Evolutionary conservation across 495 filamentous ascomycete species (phyloP).

Genomic region (Beverwykella pulmonaria): DNA sequence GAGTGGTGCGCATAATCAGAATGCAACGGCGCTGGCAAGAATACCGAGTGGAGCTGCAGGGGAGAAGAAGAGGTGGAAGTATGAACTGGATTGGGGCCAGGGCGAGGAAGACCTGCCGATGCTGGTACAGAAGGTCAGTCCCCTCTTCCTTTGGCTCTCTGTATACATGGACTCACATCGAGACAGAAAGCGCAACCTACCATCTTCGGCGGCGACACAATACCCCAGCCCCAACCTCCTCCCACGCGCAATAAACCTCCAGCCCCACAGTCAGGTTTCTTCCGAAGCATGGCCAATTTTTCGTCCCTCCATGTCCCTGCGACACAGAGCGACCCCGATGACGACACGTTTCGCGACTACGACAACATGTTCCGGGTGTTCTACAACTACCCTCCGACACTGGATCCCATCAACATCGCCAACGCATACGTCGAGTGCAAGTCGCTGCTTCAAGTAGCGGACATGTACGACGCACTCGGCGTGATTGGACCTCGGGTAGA

Average conservation of each 20-base stretch:
- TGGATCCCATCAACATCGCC: slow-evolving; percentile 84
- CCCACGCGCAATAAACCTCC: slow-evolving; percentile 58
- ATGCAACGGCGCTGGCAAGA: slow-evolving; percentile 39
- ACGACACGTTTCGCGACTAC: slow-evolving; percentile 81
- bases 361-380: slow-evolving; percentile 91
- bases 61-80: slow-evolving; percentile 72
- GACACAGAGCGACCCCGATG: slow-evolving; percentile 54
- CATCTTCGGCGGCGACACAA: slow-evolving; percentile 52
- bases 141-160: neutral
- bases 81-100: slow-evolving; percentile 79
- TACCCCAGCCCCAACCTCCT: slow-evolving; percentile 46
- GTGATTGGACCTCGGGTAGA: slow-evolving; percentile 90
- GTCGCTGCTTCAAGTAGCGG: slow-evolving; percentile 76
- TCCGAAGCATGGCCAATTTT: slow-evolving; percentile 81
- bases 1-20: slow-evolving; percentile 54
- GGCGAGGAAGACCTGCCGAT: slow-evolving; percentile 78
- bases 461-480: slow-evolving; percentile 87
- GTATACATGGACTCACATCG: slow-evolving; percentile 6
- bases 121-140: slow-evolving; percentile 75
- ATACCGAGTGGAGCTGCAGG: slow-evolving; percentile 42
- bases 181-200: slow-evolving; percentile 43
- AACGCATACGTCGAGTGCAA: slow-evolving; percentile 92
- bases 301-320: slow-evolving; percentile 60
- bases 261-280: slow-evolving; percentile 65
- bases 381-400: slow-evolving; percentile 81